Evolutionary conservation across 805 yeast species (phyloP).

Genomic region (Nadsonia fulvescens): DNA sequence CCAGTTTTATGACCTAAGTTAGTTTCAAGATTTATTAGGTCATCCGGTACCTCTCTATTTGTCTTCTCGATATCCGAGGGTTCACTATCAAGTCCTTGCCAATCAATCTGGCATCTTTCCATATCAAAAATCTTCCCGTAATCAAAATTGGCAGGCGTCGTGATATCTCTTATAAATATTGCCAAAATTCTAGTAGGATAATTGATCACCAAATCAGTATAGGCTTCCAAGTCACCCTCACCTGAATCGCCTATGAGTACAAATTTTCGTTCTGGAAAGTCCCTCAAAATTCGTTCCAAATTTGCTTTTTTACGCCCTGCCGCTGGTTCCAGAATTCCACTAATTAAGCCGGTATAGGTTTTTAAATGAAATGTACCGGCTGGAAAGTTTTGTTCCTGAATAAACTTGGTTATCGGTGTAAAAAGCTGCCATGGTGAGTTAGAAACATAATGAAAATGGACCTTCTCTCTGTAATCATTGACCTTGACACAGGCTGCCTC

Average conservation of each 20-base stretch:
- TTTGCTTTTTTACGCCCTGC: constrained; percentile 60
- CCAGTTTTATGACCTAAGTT: no score
- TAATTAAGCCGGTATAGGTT: constrained; percentile 65
- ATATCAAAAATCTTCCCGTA: no score
- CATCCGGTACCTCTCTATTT: no score
- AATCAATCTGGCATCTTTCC: no score
- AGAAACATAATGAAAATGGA: constrained; percentile 58
- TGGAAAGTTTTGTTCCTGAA: constrained; percentile 43
- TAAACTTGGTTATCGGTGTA: constrained; percentile 37
- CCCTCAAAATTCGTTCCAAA: constrained; percentile 41
- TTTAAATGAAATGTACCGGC: constrained; percentile 71
- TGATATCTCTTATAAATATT: constrained; percentile 65
- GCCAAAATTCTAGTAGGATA: constrained; percentile 51
- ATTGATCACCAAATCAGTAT: constrained; percentile 43
- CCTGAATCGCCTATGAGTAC: constrained; percentile 90
- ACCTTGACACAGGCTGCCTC: constrained; percentile 34
- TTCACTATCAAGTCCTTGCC: no score
- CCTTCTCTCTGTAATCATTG: constrained; percentile 3
- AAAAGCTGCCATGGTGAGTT: constrained; percentile 89
- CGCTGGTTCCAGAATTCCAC: constrained; percentile 75
- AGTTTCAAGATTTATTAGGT: no score
- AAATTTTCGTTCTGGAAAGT: constrained; percentile 64
- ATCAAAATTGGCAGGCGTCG: constrained; percentile 15
- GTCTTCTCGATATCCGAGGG: no score
- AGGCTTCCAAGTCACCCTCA: constrained; percentile 87